phyloP scores from a whole-genome alignment of 768 basidiomycete genomes.

The Lactarius sp. region DNA sequence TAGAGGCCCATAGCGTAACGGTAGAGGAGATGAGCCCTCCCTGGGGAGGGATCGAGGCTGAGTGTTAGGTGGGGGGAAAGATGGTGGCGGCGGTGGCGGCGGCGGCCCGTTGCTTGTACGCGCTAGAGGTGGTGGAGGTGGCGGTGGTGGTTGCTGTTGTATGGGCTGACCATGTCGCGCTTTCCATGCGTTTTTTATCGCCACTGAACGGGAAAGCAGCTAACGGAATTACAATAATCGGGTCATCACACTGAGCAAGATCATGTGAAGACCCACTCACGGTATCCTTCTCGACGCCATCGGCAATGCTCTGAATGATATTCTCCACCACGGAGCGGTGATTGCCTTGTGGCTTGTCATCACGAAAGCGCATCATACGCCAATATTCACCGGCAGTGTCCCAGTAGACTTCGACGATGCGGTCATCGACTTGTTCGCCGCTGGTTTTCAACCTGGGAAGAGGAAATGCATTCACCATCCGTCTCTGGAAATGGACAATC shows the following conservation, averaged over 20 bases:
- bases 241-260: neutral
- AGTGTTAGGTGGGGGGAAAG: conserved; percentile 25
- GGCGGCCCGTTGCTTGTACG: conserved; percentile 26
- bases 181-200: conserved; percentile 75
- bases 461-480: neutral
- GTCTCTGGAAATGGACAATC: neutral
- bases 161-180: conserved; percentile 39
- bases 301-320: conserved; percentile 86
- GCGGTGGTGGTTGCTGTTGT: conserved; percentile 14
- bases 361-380: conserved; percentile 90
- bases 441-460: conserved; percentile 68
- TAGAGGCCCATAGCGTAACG: conserved; percentile 61
- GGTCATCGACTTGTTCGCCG: conserved; percentile 87
- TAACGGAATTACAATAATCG: conserved; percentile 29
- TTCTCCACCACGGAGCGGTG: conserved; percentile 78
- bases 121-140: conserved; percentile 26
- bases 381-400: conserved; percentile 59
- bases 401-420: conserved; percentile 94
- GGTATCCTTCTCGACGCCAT: conserved; percentile 86
- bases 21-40: conserved; percentile 29
- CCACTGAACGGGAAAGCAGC: conserved; percentile 61
- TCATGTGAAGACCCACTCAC: conserved; percentile 42
- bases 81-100: conserved; percentile 18
- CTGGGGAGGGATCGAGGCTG: conserved; percentile 22
- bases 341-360: conserved; percentile 94